phyloP scores from a whole-genome alignment of 139 green algal genomes.

The Haematococcus lacustris region DNA sequence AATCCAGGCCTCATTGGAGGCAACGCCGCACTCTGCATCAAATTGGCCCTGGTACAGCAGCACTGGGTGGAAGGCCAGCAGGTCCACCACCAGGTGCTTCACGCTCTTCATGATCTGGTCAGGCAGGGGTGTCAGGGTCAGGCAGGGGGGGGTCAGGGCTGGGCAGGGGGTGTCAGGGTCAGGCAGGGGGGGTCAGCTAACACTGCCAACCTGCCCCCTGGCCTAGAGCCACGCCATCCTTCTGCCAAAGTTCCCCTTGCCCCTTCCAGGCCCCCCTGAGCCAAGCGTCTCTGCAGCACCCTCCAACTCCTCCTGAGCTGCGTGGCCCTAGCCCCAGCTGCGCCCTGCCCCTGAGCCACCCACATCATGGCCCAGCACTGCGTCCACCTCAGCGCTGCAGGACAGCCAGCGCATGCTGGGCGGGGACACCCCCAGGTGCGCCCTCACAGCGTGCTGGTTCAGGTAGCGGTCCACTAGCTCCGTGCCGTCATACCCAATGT shows the following conservation, averaged over 20 bases:
- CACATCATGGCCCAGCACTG: slow-evolving; percentile 38
- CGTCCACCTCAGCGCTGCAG: slow-evolving; percentile 32
- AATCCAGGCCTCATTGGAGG: slow-evolving; percentile 49
- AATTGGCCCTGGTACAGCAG: slow-evolving; percentile 34
- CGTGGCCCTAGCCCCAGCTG: no score
- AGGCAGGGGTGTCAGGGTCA: no score
- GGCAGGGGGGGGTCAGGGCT: no score
- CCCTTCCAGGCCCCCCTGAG: no score
- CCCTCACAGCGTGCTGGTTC: slow-evolving; percentile 25
- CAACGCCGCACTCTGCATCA: slow-evolving; percentile 50
- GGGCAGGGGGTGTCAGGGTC: no score
- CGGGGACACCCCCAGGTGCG: background rate
- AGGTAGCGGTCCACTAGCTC: slow-evolving; percentile 16
- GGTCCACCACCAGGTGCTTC: slow-evolving; percentile 18
- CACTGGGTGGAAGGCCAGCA: slow-evolving; percentile 10
- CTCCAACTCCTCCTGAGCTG: no score
- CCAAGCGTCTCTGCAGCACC: no score
- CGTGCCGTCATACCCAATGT: slow-evolving; percentile 28
- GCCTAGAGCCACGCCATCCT: no score
- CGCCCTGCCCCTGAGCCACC: no score
- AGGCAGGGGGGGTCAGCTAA: no score
- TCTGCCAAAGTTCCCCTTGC: no score
- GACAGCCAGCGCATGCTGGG: background rate
- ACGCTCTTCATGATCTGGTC: slow-evolving; percentile 45
- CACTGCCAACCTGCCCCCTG: no score